Percentiles rank a stretch among this genome's conserved stretches.
phyloP scores from a whole-genome alignment of 306 rosid species.

The Crotalaria pallida region DNA sequence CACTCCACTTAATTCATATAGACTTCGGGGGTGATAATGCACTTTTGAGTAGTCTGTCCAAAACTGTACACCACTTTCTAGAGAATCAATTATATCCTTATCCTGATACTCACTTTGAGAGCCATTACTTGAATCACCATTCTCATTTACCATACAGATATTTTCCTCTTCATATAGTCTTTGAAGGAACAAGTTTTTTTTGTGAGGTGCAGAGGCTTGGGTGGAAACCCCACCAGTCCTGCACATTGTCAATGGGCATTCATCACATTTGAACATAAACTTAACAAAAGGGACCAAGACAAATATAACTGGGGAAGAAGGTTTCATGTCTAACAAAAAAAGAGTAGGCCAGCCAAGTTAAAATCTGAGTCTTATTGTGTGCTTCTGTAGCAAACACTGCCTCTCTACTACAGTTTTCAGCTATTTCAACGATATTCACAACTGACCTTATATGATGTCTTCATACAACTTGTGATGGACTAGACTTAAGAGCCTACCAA shows the following conservation, averaged over 20 bases:
- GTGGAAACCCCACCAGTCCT: conserved; percentile 79
- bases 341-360: background rate
- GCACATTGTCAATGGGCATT: conserved; percentile 31
- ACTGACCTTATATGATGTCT: background rate
- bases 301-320: background rate
- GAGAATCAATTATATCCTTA: conserved; percentile 48
- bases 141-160: conserved; percentile 24
- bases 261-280: conserved; percentile 17
- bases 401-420: background rate
- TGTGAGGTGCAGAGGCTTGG: conserved; percentile 44
- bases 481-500: too few relatives aligned
- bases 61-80: conserved; percentile 61
- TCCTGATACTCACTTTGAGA: conserved; percentile 45
- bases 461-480: too few relatives aligned
- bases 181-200: conserved; percentile 71
- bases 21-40: conserved; percentile 80
- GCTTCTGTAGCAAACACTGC: background rate
- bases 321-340: background rate
- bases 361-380: background rate
- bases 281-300: background rate
- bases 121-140: conserved; percentile 16
- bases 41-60: conserved; percentile 97
- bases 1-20: conserved; percentile 65
- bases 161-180: conserved; percentile 54
- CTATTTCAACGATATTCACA: background rate